phyloP scores from a whole-genome alignment of 768 basidiomycete genomes.

The Paxillus rubicundulus region DNA sequence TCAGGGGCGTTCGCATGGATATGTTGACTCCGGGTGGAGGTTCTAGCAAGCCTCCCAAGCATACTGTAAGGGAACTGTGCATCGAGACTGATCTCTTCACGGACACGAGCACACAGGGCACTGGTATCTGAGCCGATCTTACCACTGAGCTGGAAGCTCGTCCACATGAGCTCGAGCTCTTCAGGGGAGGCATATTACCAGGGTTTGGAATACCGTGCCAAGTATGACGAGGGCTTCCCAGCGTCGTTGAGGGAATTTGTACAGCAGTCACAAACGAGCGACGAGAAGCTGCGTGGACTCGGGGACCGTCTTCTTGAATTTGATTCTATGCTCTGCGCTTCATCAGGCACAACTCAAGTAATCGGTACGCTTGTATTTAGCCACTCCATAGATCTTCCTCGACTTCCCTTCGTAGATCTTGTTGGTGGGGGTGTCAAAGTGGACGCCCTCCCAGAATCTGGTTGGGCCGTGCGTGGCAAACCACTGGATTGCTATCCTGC shows the following conservation, averaged over 20 bases:
- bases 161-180: constrained; percentile 36
- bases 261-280: constrained; percentile 19
- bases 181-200: constrained; percentile 28
- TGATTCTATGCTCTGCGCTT: constrained; percentile 17
- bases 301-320: constrained; percentile 17
- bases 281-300: constrained; percentile 18
- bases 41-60: constrained; percentile 49
- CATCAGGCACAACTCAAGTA: constrained; percentile 28
- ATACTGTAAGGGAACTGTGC: constrained; percentile 39
- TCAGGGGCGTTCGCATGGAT: constrained; percentile 40
- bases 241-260: constrained; percentile 17
- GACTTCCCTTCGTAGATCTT: constrained; percentile 36
- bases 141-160: constrained; percentile 47
- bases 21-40: constrained; percentile 52
- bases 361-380: constrained; percentile 16
- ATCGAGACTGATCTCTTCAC: neutral
- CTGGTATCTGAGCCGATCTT: constrained; percentile 51
- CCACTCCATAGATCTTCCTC: constrained; percentile 14
- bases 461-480: constrained; percentile 35
- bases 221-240: constrained; percentile 37
- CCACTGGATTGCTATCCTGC: constrained; percentile 28
- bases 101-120: constrained; percentile 25
- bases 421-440: constrained; percentile 42
- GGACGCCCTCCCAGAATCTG: constrained; percentile 46
- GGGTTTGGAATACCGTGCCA: constrained; percentile 41